Evolutionary conservation across 139 green algal species (phyloP), one percentile per base, ranked within the genome.

Genomic region (Coelastrella sp.): DNA sequence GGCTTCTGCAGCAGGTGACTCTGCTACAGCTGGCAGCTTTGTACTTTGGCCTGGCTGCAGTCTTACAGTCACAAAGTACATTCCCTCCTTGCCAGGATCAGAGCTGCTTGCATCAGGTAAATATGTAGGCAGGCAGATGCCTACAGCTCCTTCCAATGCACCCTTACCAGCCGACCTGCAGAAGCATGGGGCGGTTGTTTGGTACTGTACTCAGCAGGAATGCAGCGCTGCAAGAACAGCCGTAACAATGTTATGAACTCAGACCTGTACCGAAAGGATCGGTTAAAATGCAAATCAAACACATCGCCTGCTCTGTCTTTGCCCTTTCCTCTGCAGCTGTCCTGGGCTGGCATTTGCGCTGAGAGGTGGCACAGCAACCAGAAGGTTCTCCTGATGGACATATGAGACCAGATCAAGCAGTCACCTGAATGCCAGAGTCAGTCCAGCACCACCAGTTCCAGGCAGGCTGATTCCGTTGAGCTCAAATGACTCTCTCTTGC

Each of bases 31-130:
- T 6, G 53, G 19, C 27, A 64, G 53, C 6, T 27, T 21, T n/a
- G 17, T 64, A 21, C 17, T 27, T 21, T 64, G 53, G 53, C 21
- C 21, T 9, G 6, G 53, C 53, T 32, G 53, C 11, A 64, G 17
- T 19, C 30, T 25, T 3, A 74, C 66, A 51, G 66, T 74, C 11
- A 74, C 66, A 74, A 74, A 74, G 34, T 74, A 64, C 53, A 64
- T 64, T 19, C 53, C 53, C 17, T 64, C 17, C 21, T 5, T 32
- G 17, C 35, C 35, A 6, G 23, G 15, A 11, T 25, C 13, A 27
- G 15, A 11, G 5, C 9, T 13, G 5, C 4, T 4, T 27, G 66
- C 17, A 8, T 74, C 34, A 21, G 66, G 23, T 34, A 48, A 13
- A n/a, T 32, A 74, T 5, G 34, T 51, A 35, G 66, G 66, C 66